Evolutionary conservation across 495 filamentous ascomycete genomes (phyloP).

Genomic region (Massariosphaeria phaeospora): DNA sequence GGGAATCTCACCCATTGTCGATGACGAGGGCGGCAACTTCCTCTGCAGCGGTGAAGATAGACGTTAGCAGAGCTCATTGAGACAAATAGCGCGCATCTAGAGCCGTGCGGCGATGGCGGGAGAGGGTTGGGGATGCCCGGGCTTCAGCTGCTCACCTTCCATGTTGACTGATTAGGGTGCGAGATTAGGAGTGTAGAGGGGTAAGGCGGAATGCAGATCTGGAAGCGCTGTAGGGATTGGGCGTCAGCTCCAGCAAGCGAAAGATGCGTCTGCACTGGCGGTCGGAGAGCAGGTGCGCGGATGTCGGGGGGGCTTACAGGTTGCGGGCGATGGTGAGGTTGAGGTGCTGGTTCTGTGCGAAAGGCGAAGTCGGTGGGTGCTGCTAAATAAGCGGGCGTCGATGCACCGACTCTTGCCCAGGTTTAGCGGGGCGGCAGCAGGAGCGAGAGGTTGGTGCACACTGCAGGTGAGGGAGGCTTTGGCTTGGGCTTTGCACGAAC

Average conservation of each 20-base stretch:
- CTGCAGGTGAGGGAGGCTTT: too few relatives aligned
- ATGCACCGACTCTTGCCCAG: constrained; percentile 28
- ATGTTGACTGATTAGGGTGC: constrained; percentile 53
- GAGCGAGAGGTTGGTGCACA: constrained; percentile 5
- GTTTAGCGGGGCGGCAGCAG: constrained; percentile 25
- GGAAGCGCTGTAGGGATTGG: constrained; percentile 29
- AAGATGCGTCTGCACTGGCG: neutral
- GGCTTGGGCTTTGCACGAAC: constrained; percentile 14
- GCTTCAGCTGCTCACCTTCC: constrained; percentile 68
- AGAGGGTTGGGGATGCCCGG: constrained; percentile 18
- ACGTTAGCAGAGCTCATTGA: constrained; percentile 35
- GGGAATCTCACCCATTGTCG: constrained; percentile 94
- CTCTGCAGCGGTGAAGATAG: constrained; percentile 57
- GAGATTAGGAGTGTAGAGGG: constrained; percentile 35
- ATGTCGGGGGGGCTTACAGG: constrained; percentile 21
- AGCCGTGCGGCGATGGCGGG: neutral
- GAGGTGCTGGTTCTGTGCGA: constrained; percentile 26
- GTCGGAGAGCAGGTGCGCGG: neutral
- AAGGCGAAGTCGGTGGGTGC: constrained; percentile 33
- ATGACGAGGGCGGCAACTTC: constrained; percentile 99
- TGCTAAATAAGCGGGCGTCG: constrained; percentile 34
- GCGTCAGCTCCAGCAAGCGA: constrained; percentile 8
- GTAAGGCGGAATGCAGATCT: constrained; percentile 13
- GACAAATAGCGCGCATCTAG: constrained; percentile 5
- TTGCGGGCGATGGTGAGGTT: constrained; percentile 20